Base-by-base conservation (phyloP, 1,284 basidiomycete species). In the Meira miltonrushii region DNA sequence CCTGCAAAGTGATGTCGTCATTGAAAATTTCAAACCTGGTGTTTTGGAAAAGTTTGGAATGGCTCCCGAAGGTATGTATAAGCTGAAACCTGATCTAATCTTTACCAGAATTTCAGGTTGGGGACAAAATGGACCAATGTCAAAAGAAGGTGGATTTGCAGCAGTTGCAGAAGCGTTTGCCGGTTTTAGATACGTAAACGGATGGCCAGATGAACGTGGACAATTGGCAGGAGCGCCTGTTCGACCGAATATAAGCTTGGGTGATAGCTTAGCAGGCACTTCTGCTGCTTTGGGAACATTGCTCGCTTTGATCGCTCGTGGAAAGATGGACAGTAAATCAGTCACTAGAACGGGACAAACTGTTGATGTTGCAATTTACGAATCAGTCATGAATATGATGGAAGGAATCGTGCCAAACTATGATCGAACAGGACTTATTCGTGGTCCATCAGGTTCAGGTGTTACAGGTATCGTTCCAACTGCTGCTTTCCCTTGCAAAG, bases 381-480 rank as follows among this genome's bases (percentile, higher is more conserved):
- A 55, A 33, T 17, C 44, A n/a, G 39, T 55, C 4, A 46, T 55
- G 39, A 47, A 19, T n/a, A 55, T 55, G 54, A 55, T 55, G 54
- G 54, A 55, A 46, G 54, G 54, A 9, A n/a, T 53, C 39, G 19
- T 55, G n/a, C 54, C 54, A 7, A 46, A 41, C 9, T 55, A 55
- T 19, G 33, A 37, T 19, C 10, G 54, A 15, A 53, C 44, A n/a
- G 54, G 54, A n/a, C 23, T 28, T 15, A 28, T 55, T 8, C 54
- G 54, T 25, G 54, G 54, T 23, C 54, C 54, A 11, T 17, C n/a
- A 23, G 54, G 54, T 12, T 23, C 54, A n/a, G 54, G 54, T 8
- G 54, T 55, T 6, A 55, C 54, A 15, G 54, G 54, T 46, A 55
- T 55, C 41, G 54, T 55, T 17, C 54, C 54, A 41, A 55, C 54